Evolutionary conservation across 2,329 filamentous ascomycete species (phyloP).

Genomic region (Talaromyces amestolkiae): DNA sequence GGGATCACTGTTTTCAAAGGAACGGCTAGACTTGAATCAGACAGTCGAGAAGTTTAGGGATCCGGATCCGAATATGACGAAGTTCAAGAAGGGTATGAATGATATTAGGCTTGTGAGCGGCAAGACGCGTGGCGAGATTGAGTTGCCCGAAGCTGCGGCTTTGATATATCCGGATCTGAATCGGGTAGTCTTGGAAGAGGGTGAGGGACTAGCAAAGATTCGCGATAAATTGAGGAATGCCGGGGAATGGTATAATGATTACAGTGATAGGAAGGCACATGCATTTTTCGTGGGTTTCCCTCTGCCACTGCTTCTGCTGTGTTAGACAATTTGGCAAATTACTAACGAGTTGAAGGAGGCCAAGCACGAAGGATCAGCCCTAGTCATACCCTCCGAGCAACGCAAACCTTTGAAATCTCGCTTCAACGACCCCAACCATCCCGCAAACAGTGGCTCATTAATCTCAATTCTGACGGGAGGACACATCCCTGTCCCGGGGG

Average conservation of each 20-base stretch:
- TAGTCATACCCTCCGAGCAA: background rate
- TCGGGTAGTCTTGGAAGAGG: conserved; percentile 15
- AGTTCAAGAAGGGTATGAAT: conserved; percentile 24
- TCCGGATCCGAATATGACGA: background rate
- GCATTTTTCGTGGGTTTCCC: background rate
- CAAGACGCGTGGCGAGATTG: conserved; percentile 41
- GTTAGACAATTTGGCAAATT: background rate
- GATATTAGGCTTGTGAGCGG: conserved; percentile 40
- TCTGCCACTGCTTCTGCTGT: background rate
- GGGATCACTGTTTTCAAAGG: background rate
- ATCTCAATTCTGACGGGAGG: background rate
- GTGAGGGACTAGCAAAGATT: background rate
- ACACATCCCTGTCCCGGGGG: background rate
- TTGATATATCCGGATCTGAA: conserved; percentile 51
- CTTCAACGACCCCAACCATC: conserved; percentile 6
- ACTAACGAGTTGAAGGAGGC: background rate
- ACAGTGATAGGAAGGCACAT: conserved; percentile 5
- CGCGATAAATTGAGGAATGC: background rate
- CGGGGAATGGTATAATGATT: background rate
- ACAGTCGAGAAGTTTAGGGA: background rate
- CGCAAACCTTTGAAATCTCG: background rate
- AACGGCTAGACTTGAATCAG: background rate
- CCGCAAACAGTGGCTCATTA: background rate
- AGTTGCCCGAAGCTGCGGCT: conserved; percentile 47
- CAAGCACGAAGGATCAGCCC: background rate